Percentiles rank a stretch among this genome's conserved stretches.
These are phyloP conservation scores for Trifolium fragiferum DNA, from an alignment of 306 rosid species.

Conservation along the genomic window DNA sequence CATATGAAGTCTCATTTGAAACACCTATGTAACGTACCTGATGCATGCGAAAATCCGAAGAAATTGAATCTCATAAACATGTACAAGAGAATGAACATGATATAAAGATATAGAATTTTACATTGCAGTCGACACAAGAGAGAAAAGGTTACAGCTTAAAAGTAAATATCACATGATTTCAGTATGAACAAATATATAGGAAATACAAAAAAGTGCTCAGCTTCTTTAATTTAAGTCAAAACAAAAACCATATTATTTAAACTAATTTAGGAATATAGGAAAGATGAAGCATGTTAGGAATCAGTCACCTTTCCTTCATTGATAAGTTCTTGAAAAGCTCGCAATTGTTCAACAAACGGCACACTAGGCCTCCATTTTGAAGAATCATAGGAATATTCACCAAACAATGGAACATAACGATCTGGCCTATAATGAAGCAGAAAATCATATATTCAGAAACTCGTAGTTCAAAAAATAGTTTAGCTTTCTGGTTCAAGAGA, in stretches of 20 bases:
- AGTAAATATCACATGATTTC: too few relatives aligned
- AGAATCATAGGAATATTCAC: constrained; percentile 66
- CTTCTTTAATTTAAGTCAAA: constrained; percentile 18
- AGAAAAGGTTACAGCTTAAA: too few relatives aligned
- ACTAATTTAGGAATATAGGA: constrained; percentile 25
- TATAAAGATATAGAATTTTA: constrained; percentile 18
- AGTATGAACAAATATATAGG: constrained; percentile 20
- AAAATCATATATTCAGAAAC: constrained; percentile 23
- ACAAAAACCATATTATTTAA: constrained; percentile 2
- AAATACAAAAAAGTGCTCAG: background rate
- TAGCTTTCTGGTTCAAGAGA: background rate
- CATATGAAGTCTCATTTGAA: constrained; percentile 95
- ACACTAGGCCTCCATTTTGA: constrained; percentile 92
- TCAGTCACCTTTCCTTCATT: constrained; percentile 86
- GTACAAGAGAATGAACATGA: constrained; percentile 37
- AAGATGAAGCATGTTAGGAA: constrained; percentile 31
- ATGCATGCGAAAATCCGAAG: constrained; percentile 38
- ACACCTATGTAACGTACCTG: constrained; percentile 89
- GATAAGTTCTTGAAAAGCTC: constrained; percentile 85
- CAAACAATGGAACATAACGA: constrained; percentile 78
- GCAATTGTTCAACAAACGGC: constrained; percentile 89
- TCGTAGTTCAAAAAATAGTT: constrained; percentile 17
- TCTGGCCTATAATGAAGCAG: constrained; percentile 76
- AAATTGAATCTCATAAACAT: constrained; percentile 32
- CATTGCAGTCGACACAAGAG: too few relatives aligned